Evolutionary conservation across 495 filamentous ascomycete genomes (phyloP), one percentile per base, ranked within the genome.

Genomic region (Cercophora newfieldiana): DNA sequence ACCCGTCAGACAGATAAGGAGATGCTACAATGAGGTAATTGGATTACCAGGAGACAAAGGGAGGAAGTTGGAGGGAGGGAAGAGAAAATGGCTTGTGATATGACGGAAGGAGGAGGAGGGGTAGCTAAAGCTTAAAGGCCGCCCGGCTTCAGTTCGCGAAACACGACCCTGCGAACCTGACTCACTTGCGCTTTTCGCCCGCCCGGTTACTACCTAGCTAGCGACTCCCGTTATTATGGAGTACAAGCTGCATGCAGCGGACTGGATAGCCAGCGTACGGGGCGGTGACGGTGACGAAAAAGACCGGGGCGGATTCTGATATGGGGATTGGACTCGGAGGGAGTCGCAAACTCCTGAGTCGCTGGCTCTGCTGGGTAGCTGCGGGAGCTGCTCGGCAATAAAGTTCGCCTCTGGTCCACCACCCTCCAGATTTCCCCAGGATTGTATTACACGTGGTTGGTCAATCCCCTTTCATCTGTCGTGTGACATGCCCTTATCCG

Each of bases 241-340:
- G 37, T 0, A 48, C 1, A 2, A 10, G 26, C 59, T 48, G 59
- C 59, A 61, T 61, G 59, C 59, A 25, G 59, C 22, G 54, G 54
- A 26, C 50, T 12, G 50, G 50, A 44, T 8, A 22, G n/a, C 50
- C 16, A 7, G 1, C 19, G 50, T 7, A 10, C 12, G 30, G 54
- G 53, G 54, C 25, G 37, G 59, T 24, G 44, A 22, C 47, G 28
- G 61, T 54, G 66, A 68, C 60, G 66, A 64, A 59, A 67, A 67
- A 50, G 50, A 59, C 30, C 47, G 47, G 57, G 64, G 49, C 16
- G 33, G 47, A 0, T 25, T 14, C n/a, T 49, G n/a, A n/a, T n/a
- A n/a, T n/a, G n/a, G n/a, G n/a, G n/a, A n/a, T n/a, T n/a, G n/a
- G n/a, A n/a, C n/a, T n/a, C n/a, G n/a, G n/a, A n/a, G n/a, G n/a